These are phyloP conservation scores for Neospora caninum DNA, from an alignment of 169 alveolate genomes.

Conservation along the genomic window DNA sequence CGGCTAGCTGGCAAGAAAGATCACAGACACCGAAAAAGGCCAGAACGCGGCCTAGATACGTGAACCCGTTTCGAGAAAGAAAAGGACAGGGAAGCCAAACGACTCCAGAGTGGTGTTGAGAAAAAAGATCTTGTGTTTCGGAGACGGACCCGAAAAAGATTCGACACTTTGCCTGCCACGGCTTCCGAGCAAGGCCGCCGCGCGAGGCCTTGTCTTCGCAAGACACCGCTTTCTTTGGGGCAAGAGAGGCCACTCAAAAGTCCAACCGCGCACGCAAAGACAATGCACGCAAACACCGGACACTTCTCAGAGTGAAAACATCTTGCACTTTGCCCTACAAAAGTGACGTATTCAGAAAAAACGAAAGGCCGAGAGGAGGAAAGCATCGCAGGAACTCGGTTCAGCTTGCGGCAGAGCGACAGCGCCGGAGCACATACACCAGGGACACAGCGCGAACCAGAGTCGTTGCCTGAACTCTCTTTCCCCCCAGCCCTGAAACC, in stretches of 20 bases:
- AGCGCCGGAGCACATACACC: no score
- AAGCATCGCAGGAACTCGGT: no score
- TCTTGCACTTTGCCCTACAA: no score
- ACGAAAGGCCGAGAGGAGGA: no score
- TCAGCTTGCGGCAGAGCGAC: no score
- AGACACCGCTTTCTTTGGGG: background rate
- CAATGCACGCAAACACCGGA: no score
- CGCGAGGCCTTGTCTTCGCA: background rate
- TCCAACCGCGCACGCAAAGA: background rate
- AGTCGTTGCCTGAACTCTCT: no score
- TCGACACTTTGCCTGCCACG: background rate
- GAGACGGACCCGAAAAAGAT: background rate
- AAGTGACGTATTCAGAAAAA: no score
- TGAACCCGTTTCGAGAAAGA: background rate
- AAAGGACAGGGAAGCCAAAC: background rate
- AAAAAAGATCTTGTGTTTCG: background rate
- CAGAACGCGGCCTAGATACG: no score
- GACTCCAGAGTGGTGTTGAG: background rate
- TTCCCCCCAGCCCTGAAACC: no score
- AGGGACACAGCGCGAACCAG: no score
- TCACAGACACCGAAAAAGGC: background rate
- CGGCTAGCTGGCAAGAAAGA: background rate
- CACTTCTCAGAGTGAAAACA: no score
- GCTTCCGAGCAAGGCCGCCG: conserved; percentile 16
- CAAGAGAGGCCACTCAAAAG: background rate